These are phyloP conservation scores for Solanum virginianum DNA, from an alignment of 257 asterid species.

Conservation along the genomic window DNA sequence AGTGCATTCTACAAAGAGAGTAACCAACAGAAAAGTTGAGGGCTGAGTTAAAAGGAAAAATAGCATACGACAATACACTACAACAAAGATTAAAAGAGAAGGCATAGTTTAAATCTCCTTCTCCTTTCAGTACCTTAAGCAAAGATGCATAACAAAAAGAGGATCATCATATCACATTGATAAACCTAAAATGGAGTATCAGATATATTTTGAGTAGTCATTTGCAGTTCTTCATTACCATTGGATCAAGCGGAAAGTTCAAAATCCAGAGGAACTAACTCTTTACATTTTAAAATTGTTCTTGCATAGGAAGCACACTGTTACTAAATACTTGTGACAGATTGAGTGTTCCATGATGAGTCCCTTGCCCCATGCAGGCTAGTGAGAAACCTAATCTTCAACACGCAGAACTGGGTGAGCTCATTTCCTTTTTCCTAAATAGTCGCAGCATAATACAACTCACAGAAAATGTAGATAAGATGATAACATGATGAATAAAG, in stretches of 20 bases:
- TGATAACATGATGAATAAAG: not conserved
- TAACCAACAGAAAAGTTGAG: not conserved
- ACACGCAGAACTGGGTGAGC: not conserved
- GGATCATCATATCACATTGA: not conserved
- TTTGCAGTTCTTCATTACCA: not conserved
- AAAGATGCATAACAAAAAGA: not conserved
- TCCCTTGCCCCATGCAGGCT: not conserved
- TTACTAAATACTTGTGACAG: not conserved
- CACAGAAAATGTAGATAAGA: not conserved
- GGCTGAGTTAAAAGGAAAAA: not conserved
- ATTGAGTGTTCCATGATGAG: not conserved
- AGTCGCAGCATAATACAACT: not conserved
- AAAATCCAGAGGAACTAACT: not conserved
- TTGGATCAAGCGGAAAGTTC: not conserved
- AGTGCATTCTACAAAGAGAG: constrained; percentile 55
- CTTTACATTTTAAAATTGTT: not conserved
- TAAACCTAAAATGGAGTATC: not conserved
- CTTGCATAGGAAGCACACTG: not conserved
- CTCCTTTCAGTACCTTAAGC: not conserved
- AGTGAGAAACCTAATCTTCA: not conserved
- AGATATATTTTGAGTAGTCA: not conserved
- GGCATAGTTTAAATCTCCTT: not conserved
- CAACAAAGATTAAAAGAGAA: not conserved
- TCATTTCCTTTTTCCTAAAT: not conserved
- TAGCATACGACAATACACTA: not conserved